Evolutionary conservation across 148 eudicot species (phyloP).

Genomic region (Talinum fruticosum): DNA sequence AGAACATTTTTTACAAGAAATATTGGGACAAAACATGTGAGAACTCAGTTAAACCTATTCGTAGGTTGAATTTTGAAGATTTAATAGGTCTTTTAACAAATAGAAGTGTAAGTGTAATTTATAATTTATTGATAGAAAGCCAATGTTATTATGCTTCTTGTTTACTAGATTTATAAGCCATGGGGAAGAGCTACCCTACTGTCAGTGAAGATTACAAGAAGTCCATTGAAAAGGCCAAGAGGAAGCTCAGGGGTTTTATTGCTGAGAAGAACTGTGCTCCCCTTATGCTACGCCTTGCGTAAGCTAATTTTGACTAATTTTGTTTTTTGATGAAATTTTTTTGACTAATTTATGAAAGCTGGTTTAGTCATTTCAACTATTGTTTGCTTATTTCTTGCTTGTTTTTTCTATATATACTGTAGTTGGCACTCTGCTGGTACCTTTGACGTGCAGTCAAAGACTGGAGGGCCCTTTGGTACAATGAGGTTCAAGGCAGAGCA

Average conservation of each 20-base stretch:
- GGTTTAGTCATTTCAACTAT: background rate
- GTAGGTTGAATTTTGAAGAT: background rate
- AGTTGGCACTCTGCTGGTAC: constrained; percentile 99
- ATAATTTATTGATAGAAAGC: background rate
- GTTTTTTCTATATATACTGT: constrained; percentile 2
- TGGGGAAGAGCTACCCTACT: constrained; percentile 77
- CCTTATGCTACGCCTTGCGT: constrained; percentile 83
- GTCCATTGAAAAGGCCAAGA: constrained; percentile 61
- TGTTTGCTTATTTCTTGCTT: background rate
- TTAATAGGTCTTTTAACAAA: background rate
- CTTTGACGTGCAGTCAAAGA: constrained; percentile 52
- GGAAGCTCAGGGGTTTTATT: constrained; percentile 68
- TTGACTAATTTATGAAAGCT: background rate
- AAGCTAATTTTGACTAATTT: constrained; percentile 12
- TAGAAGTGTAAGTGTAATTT: background rate
- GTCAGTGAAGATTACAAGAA: constrained; percentile 65
- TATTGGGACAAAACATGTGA: background rate
- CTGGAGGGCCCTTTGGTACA: constrained; percentile 92
- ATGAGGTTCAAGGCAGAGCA: constrained; percentile 65
- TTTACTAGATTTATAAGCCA: constrained; percentile 19
- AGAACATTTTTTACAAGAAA: background rate
- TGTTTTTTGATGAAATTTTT: background rate
- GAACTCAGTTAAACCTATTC: background rate
- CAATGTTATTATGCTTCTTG: background rate
- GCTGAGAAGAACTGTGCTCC: constrained; percentile 84